Percentiles rank a stretch among this genome's conserved stretches.
These are phyloP conservation scores for Phoma sp. DNA, from an alignment of 2,329 filamentous ascomycete genomes.

Conservation along the genomic window DNA sequence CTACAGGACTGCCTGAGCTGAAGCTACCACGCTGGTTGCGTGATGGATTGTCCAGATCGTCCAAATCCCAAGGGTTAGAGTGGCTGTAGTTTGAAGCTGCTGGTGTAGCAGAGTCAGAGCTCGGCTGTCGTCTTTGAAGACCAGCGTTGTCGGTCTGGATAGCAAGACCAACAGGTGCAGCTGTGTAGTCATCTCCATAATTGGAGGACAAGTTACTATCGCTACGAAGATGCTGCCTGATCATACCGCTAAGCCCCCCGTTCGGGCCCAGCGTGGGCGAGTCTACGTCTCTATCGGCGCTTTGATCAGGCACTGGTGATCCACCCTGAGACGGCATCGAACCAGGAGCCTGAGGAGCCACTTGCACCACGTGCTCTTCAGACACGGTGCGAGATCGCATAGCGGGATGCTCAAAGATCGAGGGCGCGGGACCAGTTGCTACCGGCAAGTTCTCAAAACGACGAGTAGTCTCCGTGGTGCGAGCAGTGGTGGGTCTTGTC, in stretches of 20 bases:
- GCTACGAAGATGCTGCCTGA: constrained; percentile 81
- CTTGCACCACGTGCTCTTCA: constrained; percentile 22
- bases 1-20: constrained; percentile 45
- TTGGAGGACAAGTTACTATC: constrained; percentile 84
- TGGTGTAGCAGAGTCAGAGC: constrained; percentile 48
- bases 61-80: constrained; percentile 62
- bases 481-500: constrained; percentile 18
- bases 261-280: constrained; percentile 80
- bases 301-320: constrained; percentile 21
- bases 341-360: constrained; percentile 7
- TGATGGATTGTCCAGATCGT: constrained; percentile 54
- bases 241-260: constrained; percentile 75
- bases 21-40: constrained; percentile 45
- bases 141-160: constrained; percentile 42
- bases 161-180: constrained; percentile 42
- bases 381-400: constrained; percentile 42
- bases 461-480: constrained; percentile 28
- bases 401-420: constrained; percentile 47
- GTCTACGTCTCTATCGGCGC: constrained; percentile 56
- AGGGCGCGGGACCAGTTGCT: constrained; percentile 40
- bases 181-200: constrained; percentile 55
- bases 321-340: constrained; percentile 3
- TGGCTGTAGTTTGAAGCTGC: constrained; percentile 57
- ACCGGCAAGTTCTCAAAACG: constrained; percentile 44
- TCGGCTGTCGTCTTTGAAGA: constrained; percentile 33